Percentiles rank a stretch among this genome's conserved stretches.
These are phyloP conservation scores for Physcomitrellopsis africana DNA, from an alignment of 225 moss, liverwort and hornwort species.

Conservation along the genomic window DNA sequence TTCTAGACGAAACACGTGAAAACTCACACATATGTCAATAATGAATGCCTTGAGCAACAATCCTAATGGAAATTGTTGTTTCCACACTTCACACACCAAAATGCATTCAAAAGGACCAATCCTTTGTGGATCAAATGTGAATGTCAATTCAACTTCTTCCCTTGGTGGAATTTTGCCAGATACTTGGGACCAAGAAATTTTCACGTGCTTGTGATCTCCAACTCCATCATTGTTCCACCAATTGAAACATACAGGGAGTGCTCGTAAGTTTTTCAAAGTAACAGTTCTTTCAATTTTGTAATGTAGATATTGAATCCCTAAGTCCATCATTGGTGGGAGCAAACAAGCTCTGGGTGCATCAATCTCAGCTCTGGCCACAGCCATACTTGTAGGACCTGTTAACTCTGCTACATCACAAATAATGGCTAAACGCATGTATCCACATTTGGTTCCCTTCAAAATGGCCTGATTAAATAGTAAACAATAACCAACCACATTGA, in stretches of 20 bases:
- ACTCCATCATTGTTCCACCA: constrained; percentile 75
- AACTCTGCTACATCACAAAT: constrained; percentile 72
- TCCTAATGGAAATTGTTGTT: constrained; percentile 85
- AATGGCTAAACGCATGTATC: constrained; percentile 76
- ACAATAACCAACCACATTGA: rapidly evolving
- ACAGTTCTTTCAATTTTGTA: constrained; percentile 59
- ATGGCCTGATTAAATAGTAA: constrained; percentile 36
- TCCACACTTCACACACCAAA: constrained; percentile 79
- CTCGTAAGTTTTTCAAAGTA: constrained; percentile 66
- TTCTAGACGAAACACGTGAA: constrained; percentile 60
- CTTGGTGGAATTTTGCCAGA: constrained; percentile 72
- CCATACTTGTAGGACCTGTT: constrained; percentile 65
- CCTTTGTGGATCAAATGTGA: constrained; percentile 66
- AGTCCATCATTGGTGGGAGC: constrained; percentile 69
- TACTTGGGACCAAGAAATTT: constrained; percentile 62
- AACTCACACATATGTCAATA: constrained; percentile 75
- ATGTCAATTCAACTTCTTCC: constrained; percentile 51
- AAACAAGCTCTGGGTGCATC: constrained; percentile 82
- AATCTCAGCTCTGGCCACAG: constrained; percentile 72
- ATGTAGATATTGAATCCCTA: constrained; percentile 77
- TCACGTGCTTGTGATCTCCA: constrained; percentile 59
- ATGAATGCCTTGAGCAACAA: constrained; percentile 68
- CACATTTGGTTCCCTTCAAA: constrained; percentile 64
- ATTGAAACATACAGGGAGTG: constrained; percentile 68
- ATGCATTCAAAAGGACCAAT: constrained; percentile 76